phyloP scores from a whole-genome alignment of 2,329 filamentous ascomycete genomes.

The Phoma sp. region DNA sequence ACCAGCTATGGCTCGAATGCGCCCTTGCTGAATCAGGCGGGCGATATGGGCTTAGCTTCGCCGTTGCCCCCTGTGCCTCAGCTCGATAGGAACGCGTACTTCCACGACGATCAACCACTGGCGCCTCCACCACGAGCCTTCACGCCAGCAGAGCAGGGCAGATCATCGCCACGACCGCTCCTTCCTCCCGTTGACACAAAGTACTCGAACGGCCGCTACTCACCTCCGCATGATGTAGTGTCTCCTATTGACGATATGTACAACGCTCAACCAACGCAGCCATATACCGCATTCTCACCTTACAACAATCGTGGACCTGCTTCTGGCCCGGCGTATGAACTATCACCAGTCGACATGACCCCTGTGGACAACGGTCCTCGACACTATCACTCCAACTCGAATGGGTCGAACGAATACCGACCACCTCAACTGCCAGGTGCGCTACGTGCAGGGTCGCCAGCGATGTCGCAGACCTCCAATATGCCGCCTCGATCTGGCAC shows the following conservation, averaged over 20 bases:
- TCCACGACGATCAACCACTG: conserved; percentile 31
- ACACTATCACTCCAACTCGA: conserved; percentile 29
- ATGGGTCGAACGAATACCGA: conserved; percentile 27
- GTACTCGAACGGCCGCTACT: conserved; percentile 30
- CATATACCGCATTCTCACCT: conserved; percentile 40
- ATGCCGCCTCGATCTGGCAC: conserved; percentile 28
- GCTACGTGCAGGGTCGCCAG: conserved; percentile 40
- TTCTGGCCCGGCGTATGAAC: conserved; percentile 39
- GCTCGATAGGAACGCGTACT: conserved; percentile 39
- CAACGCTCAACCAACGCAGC: conserved; percentile 20
- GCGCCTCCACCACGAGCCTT: conserved; percentile 34
- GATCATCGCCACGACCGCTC: conserved; percentile 34
- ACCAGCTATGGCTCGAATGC: conserved; percentile 69
- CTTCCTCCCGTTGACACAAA: conserved; percentile 41
- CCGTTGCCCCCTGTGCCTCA: conserved; percentile 40
- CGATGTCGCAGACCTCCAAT: conserved; percentile 26
- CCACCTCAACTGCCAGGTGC: conserved; percentile 34
- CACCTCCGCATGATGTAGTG: conserved; percentile 30
- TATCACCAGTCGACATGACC: conserved; percentile 43
- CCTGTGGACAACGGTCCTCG: conserved; percentile 24
- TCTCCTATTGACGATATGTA: conserved; percentile 30
- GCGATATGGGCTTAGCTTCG: conserved; percentile 61
- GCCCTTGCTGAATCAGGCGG: conserved; percentile 65
- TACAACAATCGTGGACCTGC: conserved; percentile 37
- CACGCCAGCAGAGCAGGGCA: conserved; percentile 39